Evolutionary conservation across 148 eudicot species (phyloP).

Genomic region (Amaranthus cruentus): DNA sequence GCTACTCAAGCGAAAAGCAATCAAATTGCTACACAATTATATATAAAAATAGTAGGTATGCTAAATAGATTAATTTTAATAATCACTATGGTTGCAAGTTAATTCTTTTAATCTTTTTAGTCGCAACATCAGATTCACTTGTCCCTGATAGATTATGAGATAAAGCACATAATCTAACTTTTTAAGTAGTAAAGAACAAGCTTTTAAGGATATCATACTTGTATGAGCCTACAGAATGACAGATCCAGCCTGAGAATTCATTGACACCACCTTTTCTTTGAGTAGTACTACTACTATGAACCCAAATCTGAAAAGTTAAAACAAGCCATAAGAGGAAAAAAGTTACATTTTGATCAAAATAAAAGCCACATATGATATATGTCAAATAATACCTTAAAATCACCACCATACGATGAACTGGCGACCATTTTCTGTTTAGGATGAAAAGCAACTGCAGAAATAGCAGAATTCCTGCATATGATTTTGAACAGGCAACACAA

Average conservation of each 20-base stretch:
- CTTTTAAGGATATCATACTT: conserved; percentile 43
- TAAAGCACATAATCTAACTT: not conserved
- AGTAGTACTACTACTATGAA: conserved; percentile 28
- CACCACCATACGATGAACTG: conserved; percentile 77
- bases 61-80: not conserved
- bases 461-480: conserved; percentile 57
- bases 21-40: not conserved
- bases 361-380: not conserved
- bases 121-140: not conserved
- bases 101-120: not conserved
- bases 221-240: conserved; percentile 96
- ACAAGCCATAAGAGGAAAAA: not conserved
- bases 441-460: conserved; percentile 73
- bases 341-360: not conserved
- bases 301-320: conserved; percentile 60
- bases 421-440: conserved; percentile 67
- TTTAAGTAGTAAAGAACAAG: not conserved
- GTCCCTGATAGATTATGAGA: not conserved
- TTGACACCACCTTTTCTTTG: conserved; percentile 31
- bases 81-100: not conserved
- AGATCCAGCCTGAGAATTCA: conserved; percentile 68
- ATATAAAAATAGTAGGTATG: not conserved
- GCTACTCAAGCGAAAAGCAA: not conserved
- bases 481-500: not conserved
- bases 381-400: conserved; percentile 62